Evolutionary conservation across 345 rosid genomes (phyloP).

Genomic region (Atalantia buxifolia): DNA sequence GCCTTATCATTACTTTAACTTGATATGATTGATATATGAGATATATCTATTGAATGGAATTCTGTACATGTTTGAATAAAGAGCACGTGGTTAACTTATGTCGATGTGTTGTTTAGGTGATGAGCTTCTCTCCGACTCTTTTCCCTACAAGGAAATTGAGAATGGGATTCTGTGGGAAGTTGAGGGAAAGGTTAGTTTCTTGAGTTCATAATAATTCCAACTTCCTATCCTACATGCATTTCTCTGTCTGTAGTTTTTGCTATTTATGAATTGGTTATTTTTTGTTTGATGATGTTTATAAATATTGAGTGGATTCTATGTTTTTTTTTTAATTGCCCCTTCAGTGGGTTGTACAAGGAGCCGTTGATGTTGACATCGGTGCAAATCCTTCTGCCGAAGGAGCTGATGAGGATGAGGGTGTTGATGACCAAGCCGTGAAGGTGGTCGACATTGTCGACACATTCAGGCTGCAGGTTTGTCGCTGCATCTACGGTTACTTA

Average conservation of each 20-base stretch:
- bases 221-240: no score
- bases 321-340: background rate
- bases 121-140: slow-evolving; percentile 96
- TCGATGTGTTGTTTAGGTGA: slow-evolving; percentile 46
- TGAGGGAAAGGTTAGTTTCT: slow-evolving; percentile 69
- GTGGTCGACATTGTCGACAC: slow-evolving; percentile 99
- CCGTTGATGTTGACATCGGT: slow-evolving; percentile 77
- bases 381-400: slow-evolving; percentile 99
- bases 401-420: slow-evolving; percentile 76
- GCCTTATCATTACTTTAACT: background rate
- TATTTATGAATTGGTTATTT: background rate
- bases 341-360: slow-evolving; percentile 87
- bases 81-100: background rate
- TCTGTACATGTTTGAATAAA: background rate
- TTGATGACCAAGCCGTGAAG: slow-evolving; percentile 74
- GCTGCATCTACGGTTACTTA: background rate
- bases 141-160: slow-evolving; percentile 75
- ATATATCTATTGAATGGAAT: no score
- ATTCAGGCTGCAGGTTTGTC: slow-evolving; percentile 90
- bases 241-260: background rate
- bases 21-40: no score
- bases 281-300: background rate
- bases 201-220: no score
- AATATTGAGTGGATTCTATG: background rate
- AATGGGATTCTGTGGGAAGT: slow-evolving; percentile 88